Evolutionary conservation across 805 yeast genomes (phyloP).

Genomic region (Schizosaccharomyces japonicus): DNA sequence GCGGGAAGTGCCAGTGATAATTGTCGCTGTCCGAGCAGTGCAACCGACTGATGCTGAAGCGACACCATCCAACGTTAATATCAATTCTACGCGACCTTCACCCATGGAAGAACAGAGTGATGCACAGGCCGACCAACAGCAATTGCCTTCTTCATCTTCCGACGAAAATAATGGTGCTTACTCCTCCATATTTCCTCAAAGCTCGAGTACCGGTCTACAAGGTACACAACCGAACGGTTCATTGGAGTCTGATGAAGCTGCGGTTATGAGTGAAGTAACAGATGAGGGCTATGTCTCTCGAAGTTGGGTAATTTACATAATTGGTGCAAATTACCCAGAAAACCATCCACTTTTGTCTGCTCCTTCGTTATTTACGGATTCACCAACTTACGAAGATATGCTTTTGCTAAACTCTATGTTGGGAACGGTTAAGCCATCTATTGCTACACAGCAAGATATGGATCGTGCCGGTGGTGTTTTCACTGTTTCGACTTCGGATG

Average conservation of each 20-base stretch:
- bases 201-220: too few relatives aligned
- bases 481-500: constrained; percentile 11
- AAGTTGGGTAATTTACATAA: constrained; percentile 34
- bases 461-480: constrained; percentile 19
- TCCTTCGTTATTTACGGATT: constrained; percentile 24
- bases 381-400: constrained; percentile 29
- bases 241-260: too few relatives aligned
- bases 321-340: constrained; percentile 31
- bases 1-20: constrained; percentile 23
- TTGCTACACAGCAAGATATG: constrained; percentile 22
- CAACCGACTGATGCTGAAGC: constrained; percentile 5
- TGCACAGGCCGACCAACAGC: too few relatives aligned
- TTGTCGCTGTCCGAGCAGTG: constrained; percentile 26
- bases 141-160: too few relatives aligned
- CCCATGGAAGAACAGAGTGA: too few relatives aligned
- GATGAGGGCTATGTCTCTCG: too few relatives aligned
- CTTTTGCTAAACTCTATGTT: constrained; percentile 25
- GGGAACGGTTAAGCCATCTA: constrained; percentile 24
- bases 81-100: too few relatives aligned
- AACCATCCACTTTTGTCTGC: constrained; percentile 28
- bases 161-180: too few relatives aligned
- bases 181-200: too few relatives aligned
- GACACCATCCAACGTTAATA: too few relatives aligned
- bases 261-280: too few relatives aligned
- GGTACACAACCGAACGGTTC: too few relatives aligned